Percentiles rank a stretch among this genome's conserved stretches.
These are phyloP conservation scores for Penicillium psychrosexuale DNA, from an alignment of 2,329 filamentous ascomycete species.

Conservation along the genomic window DNA sequence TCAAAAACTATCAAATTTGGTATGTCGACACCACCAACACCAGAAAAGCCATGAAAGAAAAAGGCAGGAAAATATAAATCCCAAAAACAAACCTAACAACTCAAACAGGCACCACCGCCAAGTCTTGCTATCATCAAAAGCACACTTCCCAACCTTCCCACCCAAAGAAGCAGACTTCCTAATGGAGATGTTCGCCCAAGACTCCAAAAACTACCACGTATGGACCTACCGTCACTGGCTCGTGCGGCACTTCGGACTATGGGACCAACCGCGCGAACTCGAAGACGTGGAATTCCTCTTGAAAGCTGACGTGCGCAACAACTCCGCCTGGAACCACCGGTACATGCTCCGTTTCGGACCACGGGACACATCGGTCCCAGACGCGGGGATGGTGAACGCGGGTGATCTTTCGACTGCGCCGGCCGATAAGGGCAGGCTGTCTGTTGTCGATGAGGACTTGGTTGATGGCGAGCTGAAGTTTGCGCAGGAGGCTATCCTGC, in stretches of 20 bases:
- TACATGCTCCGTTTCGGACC: conserved; percentile 87
- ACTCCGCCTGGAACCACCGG: conserved; percentile 95
- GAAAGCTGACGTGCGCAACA: conserved; percentile 81
- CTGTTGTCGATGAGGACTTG: conserved; percentile 57
- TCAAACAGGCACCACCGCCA: conserved; percentile 57
- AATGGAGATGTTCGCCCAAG: conserved; percentile 72
- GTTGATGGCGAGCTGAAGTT: conserved; percentile 74
- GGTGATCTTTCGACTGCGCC: conserved; percentile 13
- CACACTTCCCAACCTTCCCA: conserved; percentile 54
- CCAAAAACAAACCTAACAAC: neutral
- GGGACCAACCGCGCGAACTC: conserved; percentile 60
- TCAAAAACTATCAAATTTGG: conserved; percentile 99
- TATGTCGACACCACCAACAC: conserved; percentile 20
- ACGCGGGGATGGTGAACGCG: conserved; percentile 37
- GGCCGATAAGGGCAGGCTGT: conserved; percentile 30
- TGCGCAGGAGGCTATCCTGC: conserved; percentile 66
- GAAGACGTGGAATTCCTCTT: conserved; percentile 69
- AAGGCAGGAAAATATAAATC: neutral
- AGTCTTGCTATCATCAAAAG: conserved; percentile 50
- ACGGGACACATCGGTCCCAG: conserved; percentile 41
- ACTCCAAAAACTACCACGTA: conserved; percentile 97
- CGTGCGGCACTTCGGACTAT: conserved; percentile 62
- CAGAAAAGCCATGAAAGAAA: neutral
- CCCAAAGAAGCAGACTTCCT: conserved; percentile 72
- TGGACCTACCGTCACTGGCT: conserved; percentile 90